Percentiles rank a stretch among this genome's conserved stretches.
These are phyloP conservation scores for Hortiboletus flavorubellus DNA, from an alignment of 768 basidiomycete genomes.

Conservation along the genomic window DNA sequence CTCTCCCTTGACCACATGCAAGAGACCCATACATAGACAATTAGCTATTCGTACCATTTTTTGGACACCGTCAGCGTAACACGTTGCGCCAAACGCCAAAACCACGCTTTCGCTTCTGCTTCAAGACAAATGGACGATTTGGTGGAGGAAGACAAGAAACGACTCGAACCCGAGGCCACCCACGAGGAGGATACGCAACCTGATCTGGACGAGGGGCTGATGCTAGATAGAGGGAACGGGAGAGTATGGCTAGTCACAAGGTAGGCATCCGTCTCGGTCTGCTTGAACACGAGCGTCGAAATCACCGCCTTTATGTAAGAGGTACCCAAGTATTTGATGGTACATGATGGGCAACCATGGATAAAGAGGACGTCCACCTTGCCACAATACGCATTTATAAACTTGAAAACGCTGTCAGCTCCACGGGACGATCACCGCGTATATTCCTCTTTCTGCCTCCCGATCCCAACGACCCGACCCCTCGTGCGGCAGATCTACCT, in stretches of 20 bases:
- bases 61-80: no score
- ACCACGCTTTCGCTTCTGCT: neutral
- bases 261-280: slow-evolving; percentile 36
- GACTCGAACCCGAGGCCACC: slow-evolving; percentile 53
- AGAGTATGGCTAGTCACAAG: slow-evolving; percentile 85
- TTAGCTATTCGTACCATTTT: no score
- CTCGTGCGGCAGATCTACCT: slow-evolving; percentile 22
- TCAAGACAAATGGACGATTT: slow-evolving; percentile 32
- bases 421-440: slow-evolving; percentile 48
- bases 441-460: slow-evolving; percentile 69
- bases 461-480: slow-evolving; percentile 43
- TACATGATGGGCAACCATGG: slow-evolving; percentile 78
- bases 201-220: slow-evolving; percentile 80
- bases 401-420: slow-evolving; percentile 38
- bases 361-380: slow-evolving; percentile 72
- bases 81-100: neutral
- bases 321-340: slow-evolving; percentile 86
- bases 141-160: slow-evolving; percentile 68
- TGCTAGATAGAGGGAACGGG: slow-evolving; percentile 71
- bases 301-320: slow-evolving; percentile 31
- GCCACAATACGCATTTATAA: slow-evolving; percentile 86
- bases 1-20: no score
- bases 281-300: no score
- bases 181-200: slow-evolving; percentile 63
- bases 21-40: no score